Percentiles rank a stretch among this genome's conserved stretches.
phyloP scores from a whole-genome alignment of 2,329 filamentous ascomycete genomes.

The Emmonsiellopsis sp. region DNA sequence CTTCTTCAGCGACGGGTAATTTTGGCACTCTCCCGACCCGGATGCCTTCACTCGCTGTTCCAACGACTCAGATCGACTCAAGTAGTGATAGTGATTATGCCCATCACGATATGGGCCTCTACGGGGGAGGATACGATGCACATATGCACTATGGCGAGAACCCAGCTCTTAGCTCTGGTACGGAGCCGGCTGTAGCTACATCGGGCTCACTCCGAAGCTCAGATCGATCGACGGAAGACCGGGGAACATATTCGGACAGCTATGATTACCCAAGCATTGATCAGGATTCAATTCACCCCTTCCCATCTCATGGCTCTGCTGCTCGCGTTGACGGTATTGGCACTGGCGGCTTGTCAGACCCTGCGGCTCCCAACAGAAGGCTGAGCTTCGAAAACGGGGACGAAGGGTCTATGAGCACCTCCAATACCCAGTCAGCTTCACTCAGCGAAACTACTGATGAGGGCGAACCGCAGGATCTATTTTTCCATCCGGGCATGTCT shows the following conservation, averaged over 20 bases:
- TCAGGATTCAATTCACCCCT: conserved; percentile 48
- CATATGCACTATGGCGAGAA: conserved; percentile 49
- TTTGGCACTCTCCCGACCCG: conserved; percentile 31
- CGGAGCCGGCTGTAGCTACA: conserved; percentile 2
- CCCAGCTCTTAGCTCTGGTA: background rate
- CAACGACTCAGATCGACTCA: conserved; percentile 12
- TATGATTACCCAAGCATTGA: conserved; percentile 31
- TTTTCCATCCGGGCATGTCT: conserved; percentile 77
- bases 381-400: conserved; percentile 91
- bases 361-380: conserved; percentile 53
- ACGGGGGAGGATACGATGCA: conserved; percentile 61
- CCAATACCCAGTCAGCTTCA: conserved; percentile 36
- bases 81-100: conserved; percentile 66
- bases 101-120: conserved; percentile 61
- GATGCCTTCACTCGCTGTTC: conserved; percentile 14
- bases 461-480: conserved; percentile 78
- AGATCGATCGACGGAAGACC: conserved; percentile 10
- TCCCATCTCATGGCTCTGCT: conserved; percentile 45
- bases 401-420: conserved; percentile 54
- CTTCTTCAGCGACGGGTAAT: conserved; percentile 41
- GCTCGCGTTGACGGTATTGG: conserved; percentile 78
- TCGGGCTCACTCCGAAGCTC: conserved; percentile 10
- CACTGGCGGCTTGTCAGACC: conserved; percentile 79
- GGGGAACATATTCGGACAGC: conserved; percentile 18
- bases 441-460: conserved; percentile 56